phyloP scores from a whole-genome alignment of 805 yeast genomes.

The Candida michaelii region DNA sequence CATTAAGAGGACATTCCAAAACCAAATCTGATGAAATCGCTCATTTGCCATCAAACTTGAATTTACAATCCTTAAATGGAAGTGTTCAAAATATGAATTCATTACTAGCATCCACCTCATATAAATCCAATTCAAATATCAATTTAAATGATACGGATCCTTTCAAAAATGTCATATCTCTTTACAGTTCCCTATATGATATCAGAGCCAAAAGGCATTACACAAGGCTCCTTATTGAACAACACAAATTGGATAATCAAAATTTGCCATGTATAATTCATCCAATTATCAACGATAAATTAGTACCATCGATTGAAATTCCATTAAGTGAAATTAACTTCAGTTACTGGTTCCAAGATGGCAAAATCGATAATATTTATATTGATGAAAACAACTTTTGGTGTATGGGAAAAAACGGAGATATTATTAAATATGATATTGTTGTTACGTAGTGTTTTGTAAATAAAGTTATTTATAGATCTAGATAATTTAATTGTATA shows the following conservation, averaged over 20 bases:
- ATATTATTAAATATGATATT: conserved; percentile 33
- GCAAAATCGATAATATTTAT: conserved; percentile 35
- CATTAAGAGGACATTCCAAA: conserved; percentile 8
- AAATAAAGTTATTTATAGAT: not conserved
- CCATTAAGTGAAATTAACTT: conserved; percentile 36
- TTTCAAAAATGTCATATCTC: conserved; percentile 27
- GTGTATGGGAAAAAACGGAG: conserved; percentile 42
- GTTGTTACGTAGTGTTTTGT: not conserved
- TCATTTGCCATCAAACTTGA: conserved; percentile 10
- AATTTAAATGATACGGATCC: conserved; percentile 18
- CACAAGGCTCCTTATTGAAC: conserved; percentile 17
- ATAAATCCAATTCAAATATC: conserved; percentile 7
- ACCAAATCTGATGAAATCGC: conserved; percentile 9
- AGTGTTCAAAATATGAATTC: conserved; percentile 23
- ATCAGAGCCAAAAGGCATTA: conserved; percentile 36
- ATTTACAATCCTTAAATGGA: conserved; percentile 11
- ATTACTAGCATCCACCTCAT: conserved; percentile 13
- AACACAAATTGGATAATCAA: conserved; percentile 8
- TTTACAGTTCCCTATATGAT: conserved; percentile 37
- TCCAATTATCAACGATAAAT: conserved; percentile 36
- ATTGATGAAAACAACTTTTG: conserved; percentile 30
- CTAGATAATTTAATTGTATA: not conserved
- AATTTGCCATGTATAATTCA: conserved; percentile 29
- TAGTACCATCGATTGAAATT: conserved; percentile 39
- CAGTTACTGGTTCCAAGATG: conserved; percentile 31